A percentile compares a stretch with the other conserved stretches of the same genome.
Conservation (phyloP, 345 rosid species). For the Camelina sativa region DNA sequence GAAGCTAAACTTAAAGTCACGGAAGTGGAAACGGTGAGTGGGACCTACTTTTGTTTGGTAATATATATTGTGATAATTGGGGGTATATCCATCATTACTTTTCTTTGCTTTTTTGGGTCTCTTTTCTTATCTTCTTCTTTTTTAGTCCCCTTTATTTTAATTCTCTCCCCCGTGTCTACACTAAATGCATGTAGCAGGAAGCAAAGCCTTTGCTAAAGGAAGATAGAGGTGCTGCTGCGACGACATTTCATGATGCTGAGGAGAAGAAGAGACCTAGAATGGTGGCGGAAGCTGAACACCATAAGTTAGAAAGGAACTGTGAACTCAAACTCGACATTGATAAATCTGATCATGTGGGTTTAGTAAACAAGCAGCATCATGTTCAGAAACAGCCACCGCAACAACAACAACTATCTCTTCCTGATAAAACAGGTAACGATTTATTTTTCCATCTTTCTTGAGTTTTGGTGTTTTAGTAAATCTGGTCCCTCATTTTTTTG, state of each 20-base stretch:
- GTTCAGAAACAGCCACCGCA: constrained; percentile 59
- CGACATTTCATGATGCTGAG: constrained; percentile 47
- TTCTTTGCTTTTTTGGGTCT: constrained; percentile 21
- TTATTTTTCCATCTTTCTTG: not conserved
- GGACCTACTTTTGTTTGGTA: constrained; percentile 44
- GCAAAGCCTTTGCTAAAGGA: constrained; percentile 54
- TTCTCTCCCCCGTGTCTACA: constrained; percentile 21
- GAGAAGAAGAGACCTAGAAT: constrained; percentile 53
- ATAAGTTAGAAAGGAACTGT: constrained; percentile 62
- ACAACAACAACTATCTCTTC: constrained; percentile 46
- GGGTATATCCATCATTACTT: constrained; percentile 34
- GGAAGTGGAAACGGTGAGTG: constrained; percentile 73
- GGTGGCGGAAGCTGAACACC: constrained; percentile 55
- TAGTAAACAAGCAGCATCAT: constrained; percentile 49
- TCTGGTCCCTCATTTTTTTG: not conserved
- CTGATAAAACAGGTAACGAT: constrained; percentile 61
- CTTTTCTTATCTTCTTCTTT: constrained; percentile 37
- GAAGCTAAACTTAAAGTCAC: constrained; percentile 65
- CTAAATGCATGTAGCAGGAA: constrained; percentile 51
- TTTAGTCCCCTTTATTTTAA: not conserved
- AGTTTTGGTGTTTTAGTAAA: not conserved
- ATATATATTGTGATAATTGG: constrained; percentile 32
- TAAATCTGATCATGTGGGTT: constrained; percentile 63
- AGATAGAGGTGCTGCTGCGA: constrained; percentile 47
- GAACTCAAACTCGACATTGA: constrained; percentile 85